These are phyloP conservation scores for Juncus effusus DNA, from an alignment of 176 grass and related monocot species.

Conservation along the genomic window DNA sequence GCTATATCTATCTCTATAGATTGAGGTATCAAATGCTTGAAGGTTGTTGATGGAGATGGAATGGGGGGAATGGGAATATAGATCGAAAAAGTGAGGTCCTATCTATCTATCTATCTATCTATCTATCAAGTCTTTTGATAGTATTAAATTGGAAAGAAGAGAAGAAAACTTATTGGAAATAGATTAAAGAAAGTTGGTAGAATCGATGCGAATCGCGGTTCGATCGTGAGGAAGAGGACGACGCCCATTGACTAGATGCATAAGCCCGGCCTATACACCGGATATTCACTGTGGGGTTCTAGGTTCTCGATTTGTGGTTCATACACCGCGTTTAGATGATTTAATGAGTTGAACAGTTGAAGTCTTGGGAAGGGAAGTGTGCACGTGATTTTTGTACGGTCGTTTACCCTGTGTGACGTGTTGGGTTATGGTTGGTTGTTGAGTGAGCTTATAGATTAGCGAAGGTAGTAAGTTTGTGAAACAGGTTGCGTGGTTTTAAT, in stretches of 20 bases:
- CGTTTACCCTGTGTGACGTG: no score
- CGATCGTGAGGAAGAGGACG: neutral
- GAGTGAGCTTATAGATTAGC: no score
- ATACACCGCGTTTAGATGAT: no score
- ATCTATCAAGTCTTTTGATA: slow-evolving; percentile 11
- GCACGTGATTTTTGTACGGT: no score
- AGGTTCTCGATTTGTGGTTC: no score
- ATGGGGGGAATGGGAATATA: neutral
- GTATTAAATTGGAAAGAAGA: neutral
- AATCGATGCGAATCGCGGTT: neutral
- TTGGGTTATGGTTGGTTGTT: no score
- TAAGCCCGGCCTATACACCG: no score
- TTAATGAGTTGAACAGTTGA: no score
- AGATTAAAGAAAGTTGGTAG: neutral
- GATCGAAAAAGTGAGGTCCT: neutral
- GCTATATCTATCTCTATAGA: neutral
- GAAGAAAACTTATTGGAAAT: neutral
- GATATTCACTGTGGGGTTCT: no score
- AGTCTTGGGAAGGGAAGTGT: no score
- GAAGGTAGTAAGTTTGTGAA: no score
- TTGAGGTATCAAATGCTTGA: neutral
- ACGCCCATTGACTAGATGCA: neutral
- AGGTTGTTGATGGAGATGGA: neutral
- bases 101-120: neutral
- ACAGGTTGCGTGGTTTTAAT: no score